Evolutionary conservation across 75 land plant genomes (phyloP).

Genomic region (Cunninghamia lanceolata): DNA sequence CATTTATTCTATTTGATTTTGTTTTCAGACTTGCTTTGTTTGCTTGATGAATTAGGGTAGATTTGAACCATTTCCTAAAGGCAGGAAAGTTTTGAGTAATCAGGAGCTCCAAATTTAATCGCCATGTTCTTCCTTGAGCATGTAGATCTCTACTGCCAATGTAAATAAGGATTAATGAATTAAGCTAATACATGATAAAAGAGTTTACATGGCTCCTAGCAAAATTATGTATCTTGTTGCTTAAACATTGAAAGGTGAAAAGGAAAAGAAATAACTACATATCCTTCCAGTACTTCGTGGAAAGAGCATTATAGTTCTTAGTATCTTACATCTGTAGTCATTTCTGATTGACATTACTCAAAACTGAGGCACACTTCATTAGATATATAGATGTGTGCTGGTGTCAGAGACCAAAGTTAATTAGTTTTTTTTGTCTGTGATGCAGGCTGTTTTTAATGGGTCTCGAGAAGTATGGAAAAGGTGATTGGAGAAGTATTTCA

Average conservation of each 20-base stretch:
- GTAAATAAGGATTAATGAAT: neutral
- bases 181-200: neutral
- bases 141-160: neutral
- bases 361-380: neutral
- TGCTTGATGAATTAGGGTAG: neutral
- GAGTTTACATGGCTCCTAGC: neutral
- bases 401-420: neutral
- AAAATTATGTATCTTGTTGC: neutral
- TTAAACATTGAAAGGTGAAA: neutral
- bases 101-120: no score
- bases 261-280: neutral
- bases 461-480: slow-evolving; percentile 68
- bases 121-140: neutral
- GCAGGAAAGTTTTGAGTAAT: no score
- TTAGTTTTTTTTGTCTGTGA: neutral
- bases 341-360: neutral
- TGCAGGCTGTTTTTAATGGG: slow-evolving; percentile 61
- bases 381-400: slow-evolving; percentile 4
- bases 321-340: neutral
- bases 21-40: neutral
- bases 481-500: slow-evolving; percentile 80
- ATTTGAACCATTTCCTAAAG: neutral
- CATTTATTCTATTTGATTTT: no score
- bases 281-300: no score
- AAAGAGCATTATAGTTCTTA: neutral